Conservation (phyloP, 345 rosid species). For the Aquilaria yunnanensis region DNA sequence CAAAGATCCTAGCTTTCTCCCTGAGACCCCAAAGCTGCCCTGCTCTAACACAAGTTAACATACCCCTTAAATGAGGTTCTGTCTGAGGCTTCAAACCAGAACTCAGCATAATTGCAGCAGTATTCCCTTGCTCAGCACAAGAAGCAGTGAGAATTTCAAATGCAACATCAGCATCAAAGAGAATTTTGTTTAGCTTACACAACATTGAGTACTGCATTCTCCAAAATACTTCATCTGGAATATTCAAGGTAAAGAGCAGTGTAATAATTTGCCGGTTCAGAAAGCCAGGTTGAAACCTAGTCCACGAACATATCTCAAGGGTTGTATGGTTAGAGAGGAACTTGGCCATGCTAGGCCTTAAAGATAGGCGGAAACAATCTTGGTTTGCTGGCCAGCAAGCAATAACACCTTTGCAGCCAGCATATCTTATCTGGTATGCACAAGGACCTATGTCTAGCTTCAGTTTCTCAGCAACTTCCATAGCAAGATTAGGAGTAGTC, state of each 20-base stretch:
- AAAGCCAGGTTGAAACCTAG: slow-evolving; percentile 91
- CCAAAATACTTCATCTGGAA: slow-evolving; percentile 72
- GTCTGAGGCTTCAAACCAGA: slow-evolving; percentile 72
- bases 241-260: slow-evolving; percentile 53
- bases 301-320: slow-evolving; percentile 87
- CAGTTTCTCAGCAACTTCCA: slow-evolving; percentile 63
- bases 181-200: slow-evolving; percentile 52
- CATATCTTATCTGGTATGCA: slow-evolving; percentile 91
- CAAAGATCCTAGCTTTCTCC: slow-evolving; percentile 83
- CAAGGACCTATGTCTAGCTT: slow-evolving; percentile 47
- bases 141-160: slow-evolving; percentile 77
- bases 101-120: slow-evolving; percentile 88
- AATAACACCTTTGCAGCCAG: slow-evolving; percentile 88
- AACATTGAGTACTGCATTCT: slow-evolving; percentile 66
- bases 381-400: slow-evolving; percentile 81
- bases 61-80: slow-evolving; percentile 84
- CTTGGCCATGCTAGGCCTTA: slow-evolving; percentile 72
- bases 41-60: slow-evolving; percentile 80
- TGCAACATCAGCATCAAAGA: slow-evolving; percentile 63
- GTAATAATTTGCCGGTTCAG: slow-evolving; percentile 84
- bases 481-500: slow-evolving; percentile 74
- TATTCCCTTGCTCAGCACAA: slow-evolving; percentile 68
- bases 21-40: slow-evolving; percentile 86
- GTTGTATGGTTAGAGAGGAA: slow-evolving; percentile 60
- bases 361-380: slow-evolving; percentile 53